Conservation (phyloP, 2,329 filamentous ascomycete genomes). For the Verticillium albo-atrum region DNA sequence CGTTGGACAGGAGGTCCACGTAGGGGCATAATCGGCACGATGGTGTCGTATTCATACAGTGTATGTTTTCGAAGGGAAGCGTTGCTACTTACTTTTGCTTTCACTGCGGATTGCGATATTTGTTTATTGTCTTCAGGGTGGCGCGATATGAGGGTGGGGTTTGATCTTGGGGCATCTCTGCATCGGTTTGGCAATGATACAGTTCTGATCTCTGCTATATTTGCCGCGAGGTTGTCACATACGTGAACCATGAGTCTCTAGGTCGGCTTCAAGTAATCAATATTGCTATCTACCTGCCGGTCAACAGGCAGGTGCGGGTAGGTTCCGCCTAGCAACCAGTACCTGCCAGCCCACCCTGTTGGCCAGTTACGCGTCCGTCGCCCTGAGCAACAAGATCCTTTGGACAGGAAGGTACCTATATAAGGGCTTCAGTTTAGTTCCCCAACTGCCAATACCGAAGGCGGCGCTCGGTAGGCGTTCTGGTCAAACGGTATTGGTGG, state of each 20-base stretch:
- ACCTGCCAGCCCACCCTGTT: not conserved
- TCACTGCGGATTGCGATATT: not conserved
- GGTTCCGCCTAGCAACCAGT: no score
- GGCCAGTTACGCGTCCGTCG: not conserved
- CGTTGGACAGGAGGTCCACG: conserved; percentile 6
- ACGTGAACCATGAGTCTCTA: no score
- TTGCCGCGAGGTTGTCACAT: no score
- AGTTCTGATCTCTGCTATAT: no score
- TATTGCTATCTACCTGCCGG: no score
- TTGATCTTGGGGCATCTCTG: no score
- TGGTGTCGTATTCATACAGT: not conserved
- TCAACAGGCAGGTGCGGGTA: no score
- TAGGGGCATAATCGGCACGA: conserved; percentile 2
- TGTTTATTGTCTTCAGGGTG: no score
- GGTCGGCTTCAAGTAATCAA: no score
- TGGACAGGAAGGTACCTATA: not conserved
- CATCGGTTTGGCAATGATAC: not conserved
- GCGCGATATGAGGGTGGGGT: no score
- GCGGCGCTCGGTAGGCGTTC: not conserved
- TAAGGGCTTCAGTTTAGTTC: not conserved
- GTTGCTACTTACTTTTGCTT: not conserved
- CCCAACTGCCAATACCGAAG: not conserved
- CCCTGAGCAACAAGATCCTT: not conserved
- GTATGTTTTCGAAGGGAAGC: not conserved
- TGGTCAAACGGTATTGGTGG: not conserved